phyloP scores from a whole-genome alignment of 2,329 filamentous ascomycete species.

The Tolypocladium cylindrosporum region DNA sequence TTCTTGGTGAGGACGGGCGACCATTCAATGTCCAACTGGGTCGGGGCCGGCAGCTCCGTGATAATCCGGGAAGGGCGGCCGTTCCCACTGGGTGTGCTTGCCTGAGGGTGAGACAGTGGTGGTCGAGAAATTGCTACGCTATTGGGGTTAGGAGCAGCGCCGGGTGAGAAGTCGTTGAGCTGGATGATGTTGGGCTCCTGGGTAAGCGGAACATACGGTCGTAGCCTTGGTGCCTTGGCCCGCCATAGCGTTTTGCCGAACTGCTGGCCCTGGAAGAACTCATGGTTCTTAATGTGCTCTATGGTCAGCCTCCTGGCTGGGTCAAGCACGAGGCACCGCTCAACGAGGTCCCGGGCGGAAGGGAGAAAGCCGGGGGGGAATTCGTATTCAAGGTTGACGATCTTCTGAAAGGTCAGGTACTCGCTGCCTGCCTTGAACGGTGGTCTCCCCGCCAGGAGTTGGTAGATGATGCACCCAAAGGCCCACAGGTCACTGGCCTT shows the following conservation, averaged over 20 bases:
- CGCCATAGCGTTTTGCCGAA: slow-evolving; percentile 86
- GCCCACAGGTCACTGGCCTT: slow-evolving; percentile 98
- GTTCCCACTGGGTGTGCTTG: slow-evolving; percentile 30
- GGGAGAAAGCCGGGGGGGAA: slow-evolving; percentile 84
- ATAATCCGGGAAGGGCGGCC: slow-evolving; percentile 70
- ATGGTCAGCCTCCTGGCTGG: slow-evolving; percentile 76
- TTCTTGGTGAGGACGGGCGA: slow-evolving; percentile 83
- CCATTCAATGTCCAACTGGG: slow-evolving; percentile 96
- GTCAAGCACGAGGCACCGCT: slow-evolving; percentile 82
- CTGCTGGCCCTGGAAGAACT: slow-evolving; percentile 80
- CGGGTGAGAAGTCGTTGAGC: slow-evolving; percentile 45
- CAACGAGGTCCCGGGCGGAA: slow-evolving; percentile 78
- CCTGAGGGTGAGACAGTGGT: slow-evolving; percentile 24
- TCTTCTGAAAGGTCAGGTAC: slow-evolving; percentile 97
- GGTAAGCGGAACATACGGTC: slow-evolving; percentile 68
- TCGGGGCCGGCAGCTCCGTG: slow-evolving; percentile 92
- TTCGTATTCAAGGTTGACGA: slow-evolving; percentile 86
- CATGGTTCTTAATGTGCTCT: slow-evolving; percentile 93
- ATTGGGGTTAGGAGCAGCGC: slow-evolving; percentile 10
- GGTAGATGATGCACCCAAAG: slow-evolving; percentile 96
- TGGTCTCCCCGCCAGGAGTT: slow-evolving; percentile 86
- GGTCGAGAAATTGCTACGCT: slow-evolving; percentile 18
- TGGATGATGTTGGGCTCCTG: slow-evolving; percentile 68
- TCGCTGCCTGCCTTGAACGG: slow-evolving; percentile 96
- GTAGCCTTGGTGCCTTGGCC: slow-evolving; percentile 76